A percentile compares a stretch with the other conserved stretches of the same genome.
Conservation (phyloP, 1,284 basidiomycete genomes). For the Chondrostereum purpureum region DNA sequence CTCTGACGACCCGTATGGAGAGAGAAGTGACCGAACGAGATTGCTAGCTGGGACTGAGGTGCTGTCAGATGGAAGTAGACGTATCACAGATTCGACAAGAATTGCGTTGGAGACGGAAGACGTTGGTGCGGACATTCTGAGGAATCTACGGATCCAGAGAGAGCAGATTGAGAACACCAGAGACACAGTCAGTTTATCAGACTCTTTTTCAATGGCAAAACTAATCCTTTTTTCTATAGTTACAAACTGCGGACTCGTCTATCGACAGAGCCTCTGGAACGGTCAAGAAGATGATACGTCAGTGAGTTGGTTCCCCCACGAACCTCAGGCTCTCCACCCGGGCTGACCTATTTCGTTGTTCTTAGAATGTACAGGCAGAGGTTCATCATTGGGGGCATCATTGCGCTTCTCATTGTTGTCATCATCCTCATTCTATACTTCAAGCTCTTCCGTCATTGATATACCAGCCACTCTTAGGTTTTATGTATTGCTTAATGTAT, state of each 20-base stretch:
- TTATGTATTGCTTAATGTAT: not conserved
- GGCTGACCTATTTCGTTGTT: slow-evolving; percentile 1
- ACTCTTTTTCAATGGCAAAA: not conserved
- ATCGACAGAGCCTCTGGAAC: slow-evolving; percentile 38
- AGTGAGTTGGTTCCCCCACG: slow-evolving; percentile 25
- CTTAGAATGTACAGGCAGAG: slow-evolving; percentile 38
- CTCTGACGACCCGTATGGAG: slow-evolving; percentile 72
- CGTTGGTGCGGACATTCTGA: slow-evolving; percentile 84
- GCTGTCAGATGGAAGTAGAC: slow-evolving; percentile 63
- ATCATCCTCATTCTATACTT: slow-evolving; percentile 37
- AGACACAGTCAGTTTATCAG: slow-evolving; percentile 57
- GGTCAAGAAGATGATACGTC: slow-evolving; percentile 39
- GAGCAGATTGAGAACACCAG: slow-evolving; percentile 92
- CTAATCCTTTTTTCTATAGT: slow-evolving; percentile 19
- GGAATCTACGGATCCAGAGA: slow-evolving; percentile 76
- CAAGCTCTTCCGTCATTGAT: slow-evolving; percentile 28
- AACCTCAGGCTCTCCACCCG: not conserved
- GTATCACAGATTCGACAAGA: slow-evolving; percentile 79
- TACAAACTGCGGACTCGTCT: slow-evolving; percentile 32
- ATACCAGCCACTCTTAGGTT: not conserved
- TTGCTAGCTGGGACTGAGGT: slow-evolving; percentile 64
- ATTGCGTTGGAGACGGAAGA: slow-evolving; percentile 92
- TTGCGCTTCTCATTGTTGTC: slow-evolving; percentile 31
- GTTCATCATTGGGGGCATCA: slow-evolving; percentile 29
- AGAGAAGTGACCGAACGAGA: slow-evolving; percentile 57